A percentile compares a stretch with the other conserved stretches of the same genome.
These are phyloP conservation scores for Candida ficus DNA, from an alignment of 805 yeast genomes.

Conservation along the genomic window DNA sequence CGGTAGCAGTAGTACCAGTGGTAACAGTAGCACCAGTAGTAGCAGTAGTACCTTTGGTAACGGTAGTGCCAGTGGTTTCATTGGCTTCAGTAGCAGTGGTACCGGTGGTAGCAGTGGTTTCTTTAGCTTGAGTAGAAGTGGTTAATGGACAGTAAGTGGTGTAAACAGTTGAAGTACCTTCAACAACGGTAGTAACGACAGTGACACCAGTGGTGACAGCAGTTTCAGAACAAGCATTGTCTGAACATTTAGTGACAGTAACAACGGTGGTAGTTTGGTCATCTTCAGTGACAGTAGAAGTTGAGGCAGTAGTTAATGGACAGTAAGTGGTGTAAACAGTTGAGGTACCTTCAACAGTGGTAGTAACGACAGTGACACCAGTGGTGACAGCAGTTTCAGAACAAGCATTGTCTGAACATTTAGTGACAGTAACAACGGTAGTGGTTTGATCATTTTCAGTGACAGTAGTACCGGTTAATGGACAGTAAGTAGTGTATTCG, in stretches of 20 bases:
- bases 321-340: conserved; percentile 23
- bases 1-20: conserved; percentile 7
- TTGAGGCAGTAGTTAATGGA: conserved; percentile 12
- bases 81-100: too few species aligned
- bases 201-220: conserved; percentile 26
- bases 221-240: conserved; percentile 13
- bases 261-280: conserved; percentile 24
- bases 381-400: conserved; percentile 22
- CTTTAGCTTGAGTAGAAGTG: not conserved
- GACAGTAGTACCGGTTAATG: conserved; percentile 13
- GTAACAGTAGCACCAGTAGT: conserved; percentile 8
- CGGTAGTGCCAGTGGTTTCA: conserved; percentile 1
- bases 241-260: conserved; percentile 25
- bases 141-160: conserved; percentile 22
- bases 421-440: conserved; percentile 27
- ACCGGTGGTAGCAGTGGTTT: conserved; percentile 7
- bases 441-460: conserved; percentile 18
- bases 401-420: conserved; percentile 16
- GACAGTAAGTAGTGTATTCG: conserved; percentile 17
- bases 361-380: conserved; percentile 25
- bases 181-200: conserved; percentile 27
- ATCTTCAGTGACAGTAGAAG: conserved; percentile 18
- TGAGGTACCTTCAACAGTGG: conserved; percentile 22
- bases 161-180: conserved; percentile 16
- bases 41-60: conserved; percentile 4